Evolutionary conservation across 129 eudicot species (phyloP).

Genomic region (carrot (Daucus carota)): DH1_v3.0 NC_030387.2:30688001-30688500

Average conservation of each 20-base stretch:
- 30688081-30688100: slow-evolving; percentile 77
- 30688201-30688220: neutral
- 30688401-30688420: neutral
- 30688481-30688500: slow-evolving; percentile 91
- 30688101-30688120: slow-evolving; percentile 96
- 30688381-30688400: neutral
- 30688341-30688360: neutral
- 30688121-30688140: slow-evolving; percentile 65
- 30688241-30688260: neutral
- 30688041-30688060: slow-evolving; percentile 2
- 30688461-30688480: slow-evolving; percentile 98
- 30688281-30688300: neutral
- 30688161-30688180: neutral
- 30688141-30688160: neutral
- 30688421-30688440: neutral
- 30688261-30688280: neutral
- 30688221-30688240: neutral
- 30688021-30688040: neutral
- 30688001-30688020: neutral
- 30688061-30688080: slow-evolving; percentile 96
- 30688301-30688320: neutral
- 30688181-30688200: neutral
- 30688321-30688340: neutral
- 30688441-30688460: slow-evolving; percentile 67
- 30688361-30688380: neutral